Evolutionary conservation across 2,329 filamentous ascomycete species (phyloP).

Genomic region (Sclerotinia trifoliorum): DNA sequence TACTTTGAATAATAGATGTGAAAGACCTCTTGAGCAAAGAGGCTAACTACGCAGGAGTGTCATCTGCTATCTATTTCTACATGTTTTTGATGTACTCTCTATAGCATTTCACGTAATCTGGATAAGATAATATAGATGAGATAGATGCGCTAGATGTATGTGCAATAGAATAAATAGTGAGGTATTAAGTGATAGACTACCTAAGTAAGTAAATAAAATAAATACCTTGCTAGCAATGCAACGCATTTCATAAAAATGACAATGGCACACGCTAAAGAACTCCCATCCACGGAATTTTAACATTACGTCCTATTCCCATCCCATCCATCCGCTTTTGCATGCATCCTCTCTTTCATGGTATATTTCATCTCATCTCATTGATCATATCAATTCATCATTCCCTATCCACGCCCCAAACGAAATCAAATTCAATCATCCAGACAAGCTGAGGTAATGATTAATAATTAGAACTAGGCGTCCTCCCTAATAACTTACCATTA

Average conservation of each 20-base stretch:
- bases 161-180: neutral
- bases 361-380: slow-evolving; percentile 5
- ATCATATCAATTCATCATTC: slow-evolving; percentile 4
- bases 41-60: too few relatives aligned
- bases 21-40: too few relatives aligned
- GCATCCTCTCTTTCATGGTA: slow-evolving; percentile 11
- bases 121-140: neutral
- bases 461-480: slow-evolving; percentile 6
- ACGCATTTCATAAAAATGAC: slow-evolving; percentile 2
- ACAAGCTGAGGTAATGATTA: slow-evolving; percentile 8
- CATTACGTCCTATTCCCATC: neutral
- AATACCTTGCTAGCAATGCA: neutral
- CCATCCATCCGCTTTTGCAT: neutral
- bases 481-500: neutral
- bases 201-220: neutral
- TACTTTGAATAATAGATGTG: neutral
- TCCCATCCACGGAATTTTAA: neutral
- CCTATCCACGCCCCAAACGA: neutral
- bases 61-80: too few relatives aligned
- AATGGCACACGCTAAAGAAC: neutral
- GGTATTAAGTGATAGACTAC: slow-evolving; percentile 5
- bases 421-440: neutral
- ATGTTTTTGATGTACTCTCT: too few relatives aligned
- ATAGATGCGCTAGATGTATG: too few relatives aligned
- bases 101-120: too few relatives aligned